Conservation (phyloP, 257 asterid species). For the Dorcoceras hygrometricum region DNA sequence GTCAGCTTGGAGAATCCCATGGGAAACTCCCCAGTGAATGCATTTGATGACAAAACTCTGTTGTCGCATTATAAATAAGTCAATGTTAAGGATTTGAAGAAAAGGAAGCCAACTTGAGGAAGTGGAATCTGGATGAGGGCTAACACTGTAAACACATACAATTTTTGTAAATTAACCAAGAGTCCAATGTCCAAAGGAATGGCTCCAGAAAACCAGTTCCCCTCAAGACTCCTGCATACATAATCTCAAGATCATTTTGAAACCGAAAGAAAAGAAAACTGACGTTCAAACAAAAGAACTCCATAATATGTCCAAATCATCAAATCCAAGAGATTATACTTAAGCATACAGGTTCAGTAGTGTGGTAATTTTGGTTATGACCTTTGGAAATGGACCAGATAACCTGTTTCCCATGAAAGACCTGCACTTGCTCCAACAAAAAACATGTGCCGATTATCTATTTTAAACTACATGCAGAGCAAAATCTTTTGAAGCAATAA, state of each 20-base stretch:
- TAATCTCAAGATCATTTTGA: conserved; percentile 23
- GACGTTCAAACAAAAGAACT: background rate
- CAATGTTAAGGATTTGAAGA: conserved; percentile 14
- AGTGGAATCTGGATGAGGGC: conserved; percentile 13
- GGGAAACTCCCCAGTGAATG: conserved; percentile 67
- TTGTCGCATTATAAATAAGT: conserved; percentile 13
- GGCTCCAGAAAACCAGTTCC: conserved; percentile 64
- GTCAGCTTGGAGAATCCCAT: conserved; percentile 54
- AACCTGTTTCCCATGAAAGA: conserved; percentile 90
- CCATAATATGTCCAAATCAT: background rate
- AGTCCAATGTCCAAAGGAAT: conserved; percentile 67
- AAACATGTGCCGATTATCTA: background rate
- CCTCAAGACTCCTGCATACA: conserved; percentile 78
- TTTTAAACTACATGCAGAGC: background rate
- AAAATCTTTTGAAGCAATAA: conserved; percentile 1
- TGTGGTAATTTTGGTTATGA: conserved; percentile 54
- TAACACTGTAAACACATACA: conserved; percentile 54
- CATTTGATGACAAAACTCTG: conserved; percentile 73
- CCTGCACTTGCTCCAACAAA: conserved; percentile 45
- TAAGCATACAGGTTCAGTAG: conserved; percentile 66
- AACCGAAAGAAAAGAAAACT: background rate
- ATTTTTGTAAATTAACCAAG: conserved; percentile 62
- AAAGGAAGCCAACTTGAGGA: conserved; percentile 3
- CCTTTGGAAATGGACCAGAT: conserved; percentile 84
- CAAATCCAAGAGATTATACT: conserved; percentile 8